These are phyloP conservation scores for Fusarium avenaceum DNA, from an alignment of 2,329 filamentous ascomycete genomes.

Conservation along the genomic window DNA sequence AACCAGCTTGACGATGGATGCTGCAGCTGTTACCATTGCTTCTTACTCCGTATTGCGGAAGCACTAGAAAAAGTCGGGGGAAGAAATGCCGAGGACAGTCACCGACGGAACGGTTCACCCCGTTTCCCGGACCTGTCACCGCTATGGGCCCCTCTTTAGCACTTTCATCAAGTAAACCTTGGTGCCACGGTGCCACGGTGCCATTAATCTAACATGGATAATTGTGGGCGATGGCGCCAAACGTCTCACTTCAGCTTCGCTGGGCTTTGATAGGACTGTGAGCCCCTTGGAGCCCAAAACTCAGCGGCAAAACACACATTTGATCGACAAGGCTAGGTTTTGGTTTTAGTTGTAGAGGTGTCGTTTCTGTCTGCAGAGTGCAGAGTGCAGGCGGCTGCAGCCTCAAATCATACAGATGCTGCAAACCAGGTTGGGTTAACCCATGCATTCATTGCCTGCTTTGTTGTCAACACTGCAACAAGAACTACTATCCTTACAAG, in stretches of 20 bases:
- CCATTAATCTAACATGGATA: conserved; percentile 6
- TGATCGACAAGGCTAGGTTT: neutral
- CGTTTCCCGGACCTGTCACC: conserved; percentile 27
- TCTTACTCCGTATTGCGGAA: too few relatives aligned
- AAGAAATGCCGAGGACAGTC: conserved; percentile 31
- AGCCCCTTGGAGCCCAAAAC: neutral
- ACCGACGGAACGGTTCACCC: conserved; percentile 36
- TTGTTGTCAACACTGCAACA: conserved; percentile 6
- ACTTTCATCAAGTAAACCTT: conserved; percentile 16
- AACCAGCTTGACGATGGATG: conserved; percentile 14
- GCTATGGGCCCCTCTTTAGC: conserved; percentile 22
- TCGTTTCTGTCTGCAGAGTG: neutral
- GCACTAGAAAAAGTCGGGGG: conserved; percentile 7
- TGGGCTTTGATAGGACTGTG: conserved; percentile 25
- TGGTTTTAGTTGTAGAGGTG: neutral
- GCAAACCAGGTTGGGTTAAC: conserved; percentile 14
- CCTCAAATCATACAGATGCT: neutral
- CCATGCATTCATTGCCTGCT: conserved; percentile 1
- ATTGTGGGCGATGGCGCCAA: conserved; percentile 15
- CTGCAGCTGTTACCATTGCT: conserved; percentile 3
- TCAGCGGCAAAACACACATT: neutral
- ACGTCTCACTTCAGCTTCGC: conserved; percentile 43
- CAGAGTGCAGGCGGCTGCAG: neutral
- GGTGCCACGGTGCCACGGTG: conserved; percentile 22
- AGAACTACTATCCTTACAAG: neutral